phyloP scores from a whole-genome alignment of 495 filamentous ascomycete species.

The Trichoderma reesei region DNA sequence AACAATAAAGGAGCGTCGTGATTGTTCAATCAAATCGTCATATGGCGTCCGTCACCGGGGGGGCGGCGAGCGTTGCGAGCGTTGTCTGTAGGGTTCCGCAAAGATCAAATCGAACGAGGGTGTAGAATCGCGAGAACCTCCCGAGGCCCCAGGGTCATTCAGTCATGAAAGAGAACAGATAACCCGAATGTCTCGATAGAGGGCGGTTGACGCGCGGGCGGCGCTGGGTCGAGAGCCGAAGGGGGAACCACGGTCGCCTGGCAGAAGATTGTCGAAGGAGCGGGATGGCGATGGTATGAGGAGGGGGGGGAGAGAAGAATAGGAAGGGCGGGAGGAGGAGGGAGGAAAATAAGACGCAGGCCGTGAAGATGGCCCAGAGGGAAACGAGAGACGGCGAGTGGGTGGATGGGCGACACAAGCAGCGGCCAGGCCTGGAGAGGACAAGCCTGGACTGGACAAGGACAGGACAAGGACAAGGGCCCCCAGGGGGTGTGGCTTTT shows the following conservation, averaged over 20 bases:
- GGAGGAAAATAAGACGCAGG: slow-evolving; percentile 5
- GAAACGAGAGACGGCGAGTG: slow-evolving; percentile 8
- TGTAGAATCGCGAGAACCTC: neutral
- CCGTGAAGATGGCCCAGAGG: neutral
- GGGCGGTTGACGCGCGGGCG: slow-evolving; percentile 4
- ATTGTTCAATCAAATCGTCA: neutral
- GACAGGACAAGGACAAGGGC: too few relatives aligned
- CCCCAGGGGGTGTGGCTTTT: slow-evolving; percentile 5
- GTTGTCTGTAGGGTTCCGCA: neutral
- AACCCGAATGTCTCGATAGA: neutral
- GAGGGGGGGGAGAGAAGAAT: neutral
- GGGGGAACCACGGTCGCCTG: slow-evolving; percentile 8
- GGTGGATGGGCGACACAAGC: slow-evolving; percentile 3
- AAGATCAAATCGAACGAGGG: neutral
- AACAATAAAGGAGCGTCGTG: neutral
- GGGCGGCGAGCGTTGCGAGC: neutral
- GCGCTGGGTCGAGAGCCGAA: slow-evolving; percentile 11
- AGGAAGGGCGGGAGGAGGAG: neutral
- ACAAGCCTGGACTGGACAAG: too few relatives aligned
- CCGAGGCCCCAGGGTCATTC: slow-evolving; percentile 5
- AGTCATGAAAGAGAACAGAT: neutral
- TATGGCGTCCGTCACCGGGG: neutral
- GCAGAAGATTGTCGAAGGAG: slow-evolving; percentile 9
- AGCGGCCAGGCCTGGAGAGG: too few relatives aligned
- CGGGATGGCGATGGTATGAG: slow-evolving; percentile 4